phyloP scores from a whole-genome alignment of 176 grass and related monocot genomes.

The Aegilops umbellulata region DNA sequence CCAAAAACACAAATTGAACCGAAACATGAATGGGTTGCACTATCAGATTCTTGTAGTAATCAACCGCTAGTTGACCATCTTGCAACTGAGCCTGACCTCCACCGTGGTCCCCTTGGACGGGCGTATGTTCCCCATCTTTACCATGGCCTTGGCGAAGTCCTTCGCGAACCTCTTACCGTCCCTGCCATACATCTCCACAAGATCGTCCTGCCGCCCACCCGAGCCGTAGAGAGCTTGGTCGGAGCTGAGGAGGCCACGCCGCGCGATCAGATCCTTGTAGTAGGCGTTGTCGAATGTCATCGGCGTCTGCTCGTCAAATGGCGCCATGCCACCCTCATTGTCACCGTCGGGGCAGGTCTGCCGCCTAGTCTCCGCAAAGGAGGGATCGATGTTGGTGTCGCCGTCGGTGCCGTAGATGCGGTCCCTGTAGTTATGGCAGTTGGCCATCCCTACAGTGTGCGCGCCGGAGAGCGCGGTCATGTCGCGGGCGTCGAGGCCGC shows the following conservation, averaged over 20 bases:
- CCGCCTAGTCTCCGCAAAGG: background rate
- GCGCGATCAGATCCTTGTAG: constrained; percentile 45
- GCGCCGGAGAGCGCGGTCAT: constrained; percentile 56
- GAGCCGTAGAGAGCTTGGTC: constrained; percentile 59
- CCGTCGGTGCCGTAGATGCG: constrained; percentile 9
- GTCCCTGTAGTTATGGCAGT: background rate
- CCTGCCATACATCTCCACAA: constrained; percentile 37
- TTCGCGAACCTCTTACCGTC: constrained; percentile 20
- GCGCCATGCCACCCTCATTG: constrained; percentile 3
- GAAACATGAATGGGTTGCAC: no score
- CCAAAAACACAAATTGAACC: no score
- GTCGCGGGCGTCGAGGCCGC: constrained; percentile 46
- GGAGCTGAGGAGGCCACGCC: constrained; percentile 49
- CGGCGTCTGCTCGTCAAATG: constrained; percentile 20
- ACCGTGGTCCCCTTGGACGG: constrained; percentile 21
- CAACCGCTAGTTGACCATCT: constrained; percentile 24
- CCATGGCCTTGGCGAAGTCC: constrained; percentile 55
- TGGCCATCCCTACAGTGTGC: constrained; percentile 38
- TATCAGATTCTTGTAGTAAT: no score
- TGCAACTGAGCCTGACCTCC: constrained; percentile 61
- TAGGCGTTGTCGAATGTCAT: constrained; percentile 55
- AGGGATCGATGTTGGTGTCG: constrained; percentile 2
- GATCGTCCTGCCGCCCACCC: constrained; percentile 9
- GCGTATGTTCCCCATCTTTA: constrained; percentile 54
- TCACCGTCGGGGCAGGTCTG: background rate